Evolutionary conservation across 2,329 filamentous ascomycete genomes (phyloP), one percentile per base, ranked within the genome.

Genomic region (Monosporascus sp.): DNA sequence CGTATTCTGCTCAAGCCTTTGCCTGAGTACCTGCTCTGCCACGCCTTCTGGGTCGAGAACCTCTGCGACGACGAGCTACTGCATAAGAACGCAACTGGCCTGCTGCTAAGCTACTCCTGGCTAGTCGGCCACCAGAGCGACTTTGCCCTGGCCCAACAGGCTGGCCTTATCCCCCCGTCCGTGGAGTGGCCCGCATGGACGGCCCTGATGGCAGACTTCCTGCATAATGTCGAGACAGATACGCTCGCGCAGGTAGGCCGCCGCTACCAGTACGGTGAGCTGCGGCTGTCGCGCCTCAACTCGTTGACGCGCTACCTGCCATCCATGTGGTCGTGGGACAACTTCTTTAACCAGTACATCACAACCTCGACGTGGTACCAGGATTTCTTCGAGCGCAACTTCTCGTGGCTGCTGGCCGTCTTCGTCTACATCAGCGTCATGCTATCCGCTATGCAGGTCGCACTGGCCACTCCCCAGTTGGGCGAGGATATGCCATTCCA

Each of bases 221-320:
- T 68, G 11, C 34, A 50, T 5, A 37, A 60, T 19, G 48, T 67
- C 36, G 60, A 61, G 54, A 47, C 58, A 31, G 61, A 68, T n/a
- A 49, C 57, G 1, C 58, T 68, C 48, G 37, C 52, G 16, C 53
- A 52, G 5, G 67, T 76, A n/a, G 71, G 70, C 43, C 55, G 56
- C 17, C 66, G 75, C 17, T 78, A 75, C 59, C 52, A 57, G 24
- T 78, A 71, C 53, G 73, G 75, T 19, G 75, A 78, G 60, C 64
- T 78, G 31, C 69, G 75, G 2, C 66, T 77, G 9, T 66, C 67
- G 5, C 67, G 74, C 26, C 60, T 78, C 20, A 75, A 77, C 58
- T 65, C 69, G 20, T 68, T 74, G 41, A 69, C 68, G 50, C 67
- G 67, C 38, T 61, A 71, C 53, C 44, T 55, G 31, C 62, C 55